phyloP scores from a whole-genome alignment of 2,329 filamentous ascomycete species.

The Diaporthe batatas region DNA sequence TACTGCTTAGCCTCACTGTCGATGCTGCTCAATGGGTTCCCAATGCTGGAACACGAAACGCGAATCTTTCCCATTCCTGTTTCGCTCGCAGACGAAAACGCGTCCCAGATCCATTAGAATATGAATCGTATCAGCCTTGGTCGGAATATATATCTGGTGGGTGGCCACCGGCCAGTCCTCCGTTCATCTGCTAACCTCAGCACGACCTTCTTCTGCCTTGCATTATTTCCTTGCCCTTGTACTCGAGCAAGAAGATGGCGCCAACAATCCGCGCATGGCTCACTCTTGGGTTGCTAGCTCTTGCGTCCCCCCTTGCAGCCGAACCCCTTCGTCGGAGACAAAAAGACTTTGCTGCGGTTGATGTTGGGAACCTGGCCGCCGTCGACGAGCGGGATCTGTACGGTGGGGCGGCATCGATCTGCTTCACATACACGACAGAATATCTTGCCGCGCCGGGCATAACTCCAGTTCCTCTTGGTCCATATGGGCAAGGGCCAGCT shows the following conservation, averaged over 20 bases:
- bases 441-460: constrained; percentile 20
- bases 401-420: constrained; percentile 3
- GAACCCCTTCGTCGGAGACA: background rate
- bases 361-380: background rate
- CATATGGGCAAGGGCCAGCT: background rate
- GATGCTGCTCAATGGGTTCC: background rate
- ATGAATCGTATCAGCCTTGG: background rate
- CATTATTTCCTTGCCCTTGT: background rate
- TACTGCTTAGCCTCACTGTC: constrained; percentile 1
- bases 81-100: background rate
- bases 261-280: constrained; percentile 29
- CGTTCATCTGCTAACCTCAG: constrained; percentile 2
- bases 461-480: background rate
- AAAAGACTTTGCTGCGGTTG: background rate
- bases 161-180: constrained; percentile 16
- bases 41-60: constrained; percentile 14
- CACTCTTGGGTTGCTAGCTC: constrained; percentile 32
- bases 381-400: constrained; percentile 20
- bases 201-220: constrained; percentile 30
- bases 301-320: constrained; percentile 7
- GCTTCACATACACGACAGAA: constrained; percentile 34
- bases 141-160: constrained; percentile 25
- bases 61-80: constrained; percentile 22
- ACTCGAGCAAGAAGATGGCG: constrained; percentile 20
- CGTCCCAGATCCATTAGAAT: background rate